phyloP scores from a whole-genome alignment of 805 yeast genomes.

The Schwanniomyces sp. region DNA sequence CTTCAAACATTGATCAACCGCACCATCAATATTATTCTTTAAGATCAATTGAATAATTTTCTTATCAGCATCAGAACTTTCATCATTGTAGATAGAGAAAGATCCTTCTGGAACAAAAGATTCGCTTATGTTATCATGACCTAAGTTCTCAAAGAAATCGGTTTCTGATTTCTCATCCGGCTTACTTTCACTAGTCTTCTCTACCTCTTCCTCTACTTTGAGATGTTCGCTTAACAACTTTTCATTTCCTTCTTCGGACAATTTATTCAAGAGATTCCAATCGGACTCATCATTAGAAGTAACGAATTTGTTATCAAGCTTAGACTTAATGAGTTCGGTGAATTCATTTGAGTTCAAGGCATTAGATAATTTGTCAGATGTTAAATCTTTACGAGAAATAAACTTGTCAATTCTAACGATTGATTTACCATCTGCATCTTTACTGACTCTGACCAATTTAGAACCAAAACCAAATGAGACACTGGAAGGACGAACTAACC shows the following conservation, averaged over 20 bases:
- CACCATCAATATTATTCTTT: conserved; percentile 60
- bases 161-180: conserved; percentile 8
- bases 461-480: conserved; percentile 95
- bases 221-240: conserved; percentile 40
- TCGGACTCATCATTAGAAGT: conserved; percentile 51
- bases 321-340: conserved; percentile 53
- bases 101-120: conserved; percentile 52
- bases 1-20: conserved; percentile 65
- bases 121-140: conserved; percentile 17
- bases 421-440: conserved; percentile 41
- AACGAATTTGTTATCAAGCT: conserved; percentile 37
- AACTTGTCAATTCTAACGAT: conserved; percentile 44
- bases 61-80: conserved; percentile 43
- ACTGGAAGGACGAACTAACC: conserved; percentile 75
- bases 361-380: conserved; percentile 44
- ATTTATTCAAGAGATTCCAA: conserved; percentile 61
- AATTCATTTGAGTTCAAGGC: conserved; percentile 62
- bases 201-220: conserved; percentile 9
- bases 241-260: conserved; percentile 50
- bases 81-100: conserved; percentile 40
- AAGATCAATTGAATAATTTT: conserved; percentile 46
- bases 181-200: not conserved
- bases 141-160: conserved; percentile 39
- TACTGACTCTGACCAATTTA: conserved; percentile 61
- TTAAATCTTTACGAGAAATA: conserved; percentile 32